Percentiles rank a stretch among this genome's conserved stretches.
Conservation (phyloP, 1,139 yeast species). For the Pichia sp. region DNA sequence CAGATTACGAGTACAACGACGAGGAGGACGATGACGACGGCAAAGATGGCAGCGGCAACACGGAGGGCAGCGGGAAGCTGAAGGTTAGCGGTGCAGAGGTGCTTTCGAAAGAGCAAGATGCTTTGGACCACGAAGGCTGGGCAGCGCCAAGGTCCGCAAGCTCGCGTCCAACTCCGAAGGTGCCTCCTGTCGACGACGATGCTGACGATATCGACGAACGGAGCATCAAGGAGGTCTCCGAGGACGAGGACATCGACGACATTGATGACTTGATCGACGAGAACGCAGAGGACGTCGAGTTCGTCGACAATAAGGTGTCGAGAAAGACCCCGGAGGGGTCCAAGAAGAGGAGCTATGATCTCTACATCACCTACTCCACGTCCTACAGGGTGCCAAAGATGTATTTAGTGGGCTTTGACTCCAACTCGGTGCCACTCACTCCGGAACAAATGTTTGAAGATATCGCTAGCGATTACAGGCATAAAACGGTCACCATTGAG, state of each 20-base stretch:
- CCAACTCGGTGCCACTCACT: conserved; percentile 77
- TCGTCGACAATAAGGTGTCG: conserved; percentile 27
- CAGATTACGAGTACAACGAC: conserved; percentile 43
- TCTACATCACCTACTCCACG: conserved; percentile 88
- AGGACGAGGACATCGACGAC: conserved; percentile 17
- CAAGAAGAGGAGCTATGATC: conserved; percentile 71
- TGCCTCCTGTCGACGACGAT: background rate
- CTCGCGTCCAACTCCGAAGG: background rate
- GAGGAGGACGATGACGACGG: conserved; percentile 36
- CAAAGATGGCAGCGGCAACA: conserved; percentile 20
- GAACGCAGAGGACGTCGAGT: conserved; percentile 23
- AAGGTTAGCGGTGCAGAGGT: background rate
- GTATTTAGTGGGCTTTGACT: conserved; percentile 82
- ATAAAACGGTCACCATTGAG: conserved; percentile 95
- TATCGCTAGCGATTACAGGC: conserved; percentile 83
- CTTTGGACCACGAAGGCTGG: conserved; percentile 54
- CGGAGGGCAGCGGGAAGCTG: background rate
- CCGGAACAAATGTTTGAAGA: conserved; percentile 95
- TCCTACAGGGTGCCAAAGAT: conserved; percentile 94
- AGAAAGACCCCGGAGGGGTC: conserved; percentile 24
- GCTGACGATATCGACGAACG: conserved; percentile 10
- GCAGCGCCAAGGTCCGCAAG: conserved; percentile 30
- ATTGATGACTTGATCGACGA: conserved; percentile 25
- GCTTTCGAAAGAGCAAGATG: background rate
- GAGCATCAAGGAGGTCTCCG: conserved; percentile 15